Conservation (phyloP, 2,329 filamentous ascomycete genomes). For the Monosporascus sp. region DNA sequence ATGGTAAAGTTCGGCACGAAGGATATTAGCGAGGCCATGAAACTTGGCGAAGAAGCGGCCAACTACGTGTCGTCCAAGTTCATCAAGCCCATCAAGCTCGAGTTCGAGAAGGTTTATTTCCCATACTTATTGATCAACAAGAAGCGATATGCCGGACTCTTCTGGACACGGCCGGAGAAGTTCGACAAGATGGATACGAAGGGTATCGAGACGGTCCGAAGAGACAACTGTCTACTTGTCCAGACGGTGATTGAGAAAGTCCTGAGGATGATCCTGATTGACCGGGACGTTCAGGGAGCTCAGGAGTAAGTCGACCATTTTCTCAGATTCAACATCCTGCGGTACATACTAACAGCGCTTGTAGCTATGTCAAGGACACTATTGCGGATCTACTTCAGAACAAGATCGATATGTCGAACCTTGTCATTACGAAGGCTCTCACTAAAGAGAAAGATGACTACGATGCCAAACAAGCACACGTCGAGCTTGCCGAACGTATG, state of each 20-base stretch:
- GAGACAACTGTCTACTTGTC: conserved; percentile 93
- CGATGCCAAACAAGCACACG: conserved; percentile 87
- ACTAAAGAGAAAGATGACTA: conserved; percentile 89
- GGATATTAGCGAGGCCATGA: conserved; percentile 86
- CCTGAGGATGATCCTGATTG: conserved; percentile 89
- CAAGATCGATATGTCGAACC: conserved; percentile 97
- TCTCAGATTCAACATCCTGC: neutral
- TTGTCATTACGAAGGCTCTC: conserved; percentile 96
- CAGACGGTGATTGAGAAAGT: conserved; percentile 98
- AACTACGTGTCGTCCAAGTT: conserved; percentile 87
- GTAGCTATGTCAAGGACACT: conserved; percentile 89
- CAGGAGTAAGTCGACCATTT: conserved; percentile 66
- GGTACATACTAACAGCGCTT: conserved; percentile 30
- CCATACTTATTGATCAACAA: conserved; percentile 99
- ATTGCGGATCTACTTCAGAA: conserved; percentile 95
- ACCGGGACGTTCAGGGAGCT: conserved; percentile 81
- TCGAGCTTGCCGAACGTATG: conserved; percentile 94
- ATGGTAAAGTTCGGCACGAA: conserved; percentile 98
- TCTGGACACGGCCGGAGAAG: conserved; percentile 91
- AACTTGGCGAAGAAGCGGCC: conserved; percentile 87
- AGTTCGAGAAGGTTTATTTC: conserved; percentile 99
- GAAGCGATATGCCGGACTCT: conserved; percentile 96
- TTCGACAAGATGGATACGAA: conserved; percentile 99
- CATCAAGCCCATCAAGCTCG: conserved; percentile 93
- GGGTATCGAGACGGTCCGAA: conserved; percentile 94